Base-by-base conservation (phyloP, 768 basidiomycete species). In the Lactarius hatsudake region DNA sequence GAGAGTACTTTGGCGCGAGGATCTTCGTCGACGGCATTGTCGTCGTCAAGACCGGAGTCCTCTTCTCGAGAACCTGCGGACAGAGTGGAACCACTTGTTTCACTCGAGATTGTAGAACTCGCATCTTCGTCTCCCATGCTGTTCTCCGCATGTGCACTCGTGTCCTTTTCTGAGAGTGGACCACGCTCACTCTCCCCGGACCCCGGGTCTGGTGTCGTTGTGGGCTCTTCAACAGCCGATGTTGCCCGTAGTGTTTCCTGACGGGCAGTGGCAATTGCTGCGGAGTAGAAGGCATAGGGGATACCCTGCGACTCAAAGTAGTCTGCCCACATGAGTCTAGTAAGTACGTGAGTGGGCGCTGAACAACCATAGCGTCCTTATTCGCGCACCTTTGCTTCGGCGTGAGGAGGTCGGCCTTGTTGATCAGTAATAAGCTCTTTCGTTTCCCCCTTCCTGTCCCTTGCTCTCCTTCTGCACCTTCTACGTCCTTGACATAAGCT, bases 341-440 rank as follows among this genome's bases (percentile, higher is more conserved):
- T 32, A 5, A 40, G 54, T 7, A 23, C 40, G 48, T 53, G 48
- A 42, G 23, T 62, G 18, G 56, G 40, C 9, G 28, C 17, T 13
- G 4, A 57, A 30, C 45, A 57, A 62, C 28, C 48, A 69, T 65
- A 15, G 61, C 20, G n/a, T 6, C 13, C 20, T n/a, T 40, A 48
- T 69, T 9, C 36, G 9, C 67, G 18, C 70, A 93, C 94, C 96
- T 85, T 79, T 99, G 97, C 58, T 87, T 82, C 4, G 83, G 80
- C 18, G 93, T 96, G 71, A 99, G 77, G 61, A 99, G 79, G 81
- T 99, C 97, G 13, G 96, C 87, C 76, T 99, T 99, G 77, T 99
- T 99, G 76, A 98, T 91, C 64, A 98, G 81, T 30, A 99, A 76
- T 75, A 98, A 77, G 73, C 82, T 91, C 74, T 81, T 84, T 74